phyloP scores from a whole-genome alignment of 1,284 basidiomycete species.

The Austroboletus olivaceoglutinosus region DNA sequence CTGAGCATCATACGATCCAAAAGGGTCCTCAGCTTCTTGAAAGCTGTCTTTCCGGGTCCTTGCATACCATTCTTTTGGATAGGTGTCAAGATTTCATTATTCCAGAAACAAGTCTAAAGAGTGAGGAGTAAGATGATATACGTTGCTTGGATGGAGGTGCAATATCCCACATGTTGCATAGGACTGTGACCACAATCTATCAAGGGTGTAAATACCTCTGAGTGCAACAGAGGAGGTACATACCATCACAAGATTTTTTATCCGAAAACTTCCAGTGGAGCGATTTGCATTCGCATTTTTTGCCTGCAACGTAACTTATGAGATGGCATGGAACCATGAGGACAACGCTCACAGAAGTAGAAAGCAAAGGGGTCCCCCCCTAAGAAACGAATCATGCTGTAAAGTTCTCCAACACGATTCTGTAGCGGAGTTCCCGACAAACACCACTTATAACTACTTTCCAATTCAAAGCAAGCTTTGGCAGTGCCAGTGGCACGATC shows the following conservation, averaged over 20 bases:
- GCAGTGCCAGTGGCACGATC: constrained; percentile 95
- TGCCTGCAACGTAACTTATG: constrained; percentile 48
- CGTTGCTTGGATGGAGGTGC: not conserved
- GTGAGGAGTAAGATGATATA: constrained; percentile 2
- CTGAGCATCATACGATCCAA: constrained; percentile 97
- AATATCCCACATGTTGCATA: constrained; percentile 81
- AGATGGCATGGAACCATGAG: constrained; percentile 2
- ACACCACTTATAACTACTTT: constrained; percentile 89
- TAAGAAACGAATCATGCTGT: constrained; percentile 91
- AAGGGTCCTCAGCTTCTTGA: constrained; percentile 87
- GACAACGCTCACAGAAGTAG: constrained; percentile 77
- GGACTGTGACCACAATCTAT: constrained; percentile 88
- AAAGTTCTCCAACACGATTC: constrained; percentile 96
- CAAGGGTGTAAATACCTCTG: not conserved
- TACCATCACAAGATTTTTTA: constrained; percentile 82
- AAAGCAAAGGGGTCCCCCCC: constrained; percentile 89
- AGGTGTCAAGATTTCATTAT: constrained; percentile 90
- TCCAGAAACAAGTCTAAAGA: constrained; percentile 79
- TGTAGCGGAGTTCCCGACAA: constrained; percentile 97
- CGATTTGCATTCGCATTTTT: constrained; percentile 82
- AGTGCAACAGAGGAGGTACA: constrained; percentile 12
- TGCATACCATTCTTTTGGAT: constrained; percentile 82
- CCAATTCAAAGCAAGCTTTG: constrained; percentile 90
- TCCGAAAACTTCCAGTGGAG: constrained; percentile 89
- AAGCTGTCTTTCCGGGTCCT: constrained; percentile 76